Evolutionary conservation across 768 basidiomycete species (phyloP).

Genomic region (Psilocybe cyanescens): DNA sequence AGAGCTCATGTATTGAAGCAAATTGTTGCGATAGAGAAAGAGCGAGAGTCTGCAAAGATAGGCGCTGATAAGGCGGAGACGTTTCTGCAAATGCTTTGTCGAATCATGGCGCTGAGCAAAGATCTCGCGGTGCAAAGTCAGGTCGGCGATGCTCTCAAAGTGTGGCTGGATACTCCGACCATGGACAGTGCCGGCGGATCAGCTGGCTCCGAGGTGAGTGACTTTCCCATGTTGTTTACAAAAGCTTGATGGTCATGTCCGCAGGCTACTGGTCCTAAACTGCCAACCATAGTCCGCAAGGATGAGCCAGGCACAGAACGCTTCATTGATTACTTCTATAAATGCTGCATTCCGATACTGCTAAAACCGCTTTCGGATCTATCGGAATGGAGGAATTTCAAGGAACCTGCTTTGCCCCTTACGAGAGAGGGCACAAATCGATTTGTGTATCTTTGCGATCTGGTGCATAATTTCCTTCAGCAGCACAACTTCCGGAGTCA

Average conservation of each 20-base stretch:
- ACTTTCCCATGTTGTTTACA: conserved; percentile 5
- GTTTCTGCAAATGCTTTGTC: conserved; percentile 74
- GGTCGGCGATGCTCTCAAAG: conserved; percentile 84
- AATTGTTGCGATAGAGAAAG: conserved; percentile 68
- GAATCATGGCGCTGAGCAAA: conserved; percentile 75
- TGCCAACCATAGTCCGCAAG: conserved; percentile 49
- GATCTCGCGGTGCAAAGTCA: conserved; percentile 91
- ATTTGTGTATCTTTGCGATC: conserved; percentile 87
- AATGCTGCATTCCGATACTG: conserved; percentile 74
- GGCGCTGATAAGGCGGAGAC: conserved; percentile 72
- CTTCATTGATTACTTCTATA: conserved; percentile 95
- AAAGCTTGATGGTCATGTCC: conserved; percentile 19
- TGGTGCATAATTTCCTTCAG: conserved; percentile 84
- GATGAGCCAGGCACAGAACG: conserved; percentile 87
- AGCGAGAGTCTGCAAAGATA: conserved; percentile 57
- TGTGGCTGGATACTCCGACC: conserved; percentile 79
- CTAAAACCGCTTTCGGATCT: conserved; percentile 80
- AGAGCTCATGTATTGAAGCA: conserved; percentile 86
- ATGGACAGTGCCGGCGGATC: conserved; percentile 32
- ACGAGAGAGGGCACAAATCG: conserved; percentile 82
- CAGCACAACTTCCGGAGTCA: conserved; percentile 94
- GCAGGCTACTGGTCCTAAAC: conserved; percentile 41
- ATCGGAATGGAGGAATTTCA: conserved; percentile 59
- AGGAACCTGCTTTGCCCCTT: conserved; percentile 52
- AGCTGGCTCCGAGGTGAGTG: conserved; percentile 34